Evolutionary conservation across 305 asterid species (phyloP), one percentile per base, ranked within the genome.

Genomic region (Solanum aculeatissimum): DNA sequence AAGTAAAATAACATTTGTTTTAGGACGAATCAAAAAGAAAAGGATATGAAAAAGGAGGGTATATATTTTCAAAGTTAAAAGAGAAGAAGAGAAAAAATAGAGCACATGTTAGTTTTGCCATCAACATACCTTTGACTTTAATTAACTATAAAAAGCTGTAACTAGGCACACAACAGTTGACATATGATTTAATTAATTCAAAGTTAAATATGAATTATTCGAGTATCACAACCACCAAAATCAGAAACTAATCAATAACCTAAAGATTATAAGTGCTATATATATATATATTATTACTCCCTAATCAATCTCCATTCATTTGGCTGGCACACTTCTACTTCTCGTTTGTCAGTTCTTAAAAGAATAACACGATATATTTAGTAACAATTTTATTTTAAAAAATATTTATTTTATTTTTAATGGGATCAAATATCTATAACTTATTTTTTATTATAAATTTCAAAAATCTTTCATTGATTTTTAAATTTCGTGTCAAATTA

Each of bases 381-480:
- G 9, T 55, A 55, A 1, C 2, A 55, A 19, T 19, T 55, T 55
- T 3, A 55, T 0, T 55, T 49, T 55, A 55, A 21, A n/a, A n/a
- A 55, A 19, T 19, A 2, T 9, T 19, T 0, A 55, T 53, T 0
- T 53, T 3, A 15, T 19, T 1, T 8, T 0, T 53, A 0, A 49
- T 49, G 0, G 4, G 7, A 49, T 13, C 55, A 49, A 49, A 53
- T 1, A 51, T 54, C 19, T 54, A 1, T 54, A 0, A 55, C 62
- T 55, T 8, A 55, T 55, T 19, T 51, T 55, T 19, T 1, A 21
- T 1, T 0, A 7, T 1, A 18, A 0, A 18, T 54, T 54, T 54
- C 2, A 4, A 32, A 32, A 32, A 0, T 3, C 0, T 32, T 32
- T 32, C 38, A 2, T 32, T 32, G 6, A 3, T 32, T 32, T 1